phyloP scores from a whole-genome alignment of 768 basidiomycete genomes.

The Scleroderma citrinum region DNA sequence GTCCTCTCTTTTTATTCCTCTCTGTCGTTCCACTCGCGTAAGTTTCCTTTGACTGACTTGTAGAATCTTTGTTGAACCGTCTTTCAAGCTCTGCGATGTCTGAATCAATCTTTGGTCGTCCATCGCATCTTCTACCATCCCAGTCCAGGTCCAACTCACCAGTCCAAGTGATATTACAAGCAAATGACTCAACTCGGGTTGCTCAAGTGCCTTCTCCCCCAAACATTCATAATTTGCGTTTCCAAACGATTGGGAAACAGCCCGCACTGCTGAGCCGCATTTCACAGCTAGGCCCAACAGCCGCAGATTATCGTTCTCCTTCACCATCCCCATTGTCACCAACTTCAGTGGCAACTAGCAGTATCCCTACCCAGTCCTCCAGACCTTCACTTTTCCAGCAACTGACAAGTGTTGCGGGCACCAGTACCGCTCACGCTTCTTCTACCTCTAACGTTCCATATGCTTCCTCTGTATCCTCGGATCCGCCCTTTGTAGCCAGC shows the following conservation, averaged over 20 bases:
- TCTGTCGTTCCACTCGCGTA: too few species aligned
- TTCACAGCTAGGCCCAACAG: conserved; percentile 28
- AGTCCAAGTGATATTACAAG: not conserved
- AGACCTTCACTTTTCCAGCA: conserved; percentile 20
- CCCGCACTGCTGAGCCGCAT: conserved; percentile 50
- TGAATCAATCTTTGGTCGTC: conserved; percentile 26
- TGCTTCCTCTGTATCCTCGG: too few species aligned
- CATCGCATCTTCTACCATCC: conserved; percentile 20
- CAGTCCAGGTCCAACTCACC: not conserved
- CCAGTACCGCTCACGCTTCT: conserved; percentile 17
- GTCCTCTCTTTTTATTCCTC: too few species aligned
- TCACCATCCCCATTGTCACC: conserved; percentile 17
- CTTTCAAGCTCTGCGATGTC: conserved; percentile 12
- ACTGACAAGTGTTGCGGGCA: conserved; percentile 6
- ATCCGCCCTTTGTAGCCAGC: too few species aligned
- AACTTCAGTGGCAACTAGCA: conserved; percentile 2
- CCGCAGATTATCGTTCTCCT: conserved; percentile 20
- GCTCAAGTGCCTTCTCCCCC: conserved; percentile 11
- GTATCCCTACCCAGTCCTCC: conserved; percentile 3
- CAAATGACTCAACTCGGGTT: not conserved
- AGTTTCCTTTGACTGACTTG: too few species aligned
- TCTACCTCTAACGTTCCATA: not conserved
- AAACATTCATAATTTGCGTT: conserved; percentile 40
- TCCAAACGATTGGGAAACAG: conserved; percentile 48
- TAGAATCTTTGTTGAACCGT: not conserved